Base-by-base conservation (phyloP, 2,329 filamentous ascomycete species). In the Phialocephala sp. region DNA sequence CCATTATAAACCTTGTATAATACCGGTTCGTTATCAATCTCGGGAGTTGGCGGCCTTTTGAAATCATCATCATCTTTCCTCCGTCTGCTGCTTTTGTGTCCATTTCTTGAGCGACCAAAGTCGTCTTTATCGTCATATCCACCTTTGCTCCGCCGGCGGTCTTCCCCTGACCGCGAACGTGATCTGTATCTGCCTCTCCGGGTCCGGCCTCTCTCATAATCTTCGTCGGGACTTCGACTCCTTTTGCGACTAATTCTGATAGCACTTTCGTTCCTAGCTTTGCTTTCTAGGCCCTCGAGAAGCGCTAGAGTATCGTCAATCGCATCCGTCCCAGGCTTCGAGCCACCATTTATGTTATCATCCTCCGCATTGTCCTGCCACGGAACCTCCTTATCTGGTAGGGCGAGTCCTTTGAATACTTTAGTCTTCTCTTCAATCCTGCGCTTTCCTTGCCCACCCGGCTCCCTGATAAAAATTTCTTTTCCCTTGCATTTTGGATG, bases 281-380 rank as follows among this genome's bases (percentile, higher is more conserved):
- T 93, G 8, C 87, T 85, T 68, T 93, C 93, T 45, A 98, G 80
- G 0, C 89, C 91, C 77, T 98, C 95, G n/a, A 99, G 79, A 73
- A 97, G 85, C 0, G 94, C 94, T 72, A 99, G 88, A 0, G 95
- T 97, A 78, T 99, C 94, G 75, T 98, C 95, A 74, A 97, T 90
- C 22, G 88, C 91, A 75, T 92, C 91, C 1, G 80, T 81, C 65
- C 81, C 81, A 24, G 77, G 76, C 62, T 79, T 78, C 27, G 27
- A 72, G 60, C 74, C 70, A 5, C 72, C 74, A 35, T 79, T 76
- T 32, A 77, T 69, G 5, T 71, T 71, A 0, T 76, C 75, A 1
- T 69, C 65, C 39, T 79, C 78, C 22, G 79, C 81, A 35, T 85
- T 81, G 50, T 86, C 83, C 8, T 82, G 80, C 77, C 83, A 87